Conservation (phyloP, 345 rosid species). For the Chamaenerion angustifolium region DNA sequence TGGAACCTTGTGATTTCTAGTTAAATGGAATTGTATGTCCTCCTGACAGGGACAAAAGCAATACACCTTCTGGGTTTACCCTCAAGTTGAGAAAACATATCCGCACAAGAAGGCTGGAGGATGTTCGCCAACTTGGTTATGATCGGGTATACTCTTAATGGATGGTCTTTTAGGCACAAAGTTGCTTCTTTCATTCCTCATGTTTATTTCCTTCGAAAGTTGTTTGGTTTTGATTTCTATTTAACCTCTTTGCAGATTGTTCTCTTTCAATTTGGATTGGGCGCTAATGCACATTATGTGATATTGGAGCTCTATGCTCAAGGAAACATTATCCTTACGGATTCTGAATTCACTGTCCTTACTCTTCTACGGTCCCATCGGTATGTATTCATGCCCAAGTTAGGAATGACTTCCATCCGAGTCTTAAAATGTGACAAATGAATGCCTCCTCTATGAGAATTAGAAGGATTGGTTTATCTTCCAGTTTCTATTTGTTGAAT, state of each 20-base stretch:
- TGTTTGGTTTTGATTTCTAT: too few relatives aligned
- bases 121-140: constrained; percentile 93
- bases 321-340: constrained; percentile 90
- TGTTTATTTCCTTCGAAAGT: background rate
- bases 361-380: constrained; percentile 96
- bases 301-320: constrained; percentile 95
- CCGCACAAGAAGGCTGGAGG: constrained; percentile 90
- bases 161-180: background rate
- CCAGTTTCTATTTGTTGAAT: too few relatives aligned
- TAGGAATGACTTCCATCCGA: too few relatives aligned
- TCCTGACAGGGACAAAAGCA: constrained; percentile 69
- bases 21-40: background rate
- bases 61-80: constrained; percentile 97
- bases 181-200: background rate
- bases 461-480: too few relatives aligned
- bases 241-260: constrained; percentile 40
- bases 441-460: too few relatives aligned
- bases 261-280: constrained; percentile 88
- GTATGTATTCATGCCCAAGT: constrained; percentile 15
- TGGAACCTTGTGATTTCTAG: too few relatives aligned
- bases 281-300: constrained; percentile 77
- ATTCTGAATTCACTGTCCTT: constrained; percentile 71
- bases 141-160: constrained; percentile 53
- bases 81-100: constrained; percentile 85
- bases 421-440: too few relatives aligned